Evolutionary conservation across 441 rosid genomes (phyloP).

Genomic region (Aleurites moluccanus): DNA sequence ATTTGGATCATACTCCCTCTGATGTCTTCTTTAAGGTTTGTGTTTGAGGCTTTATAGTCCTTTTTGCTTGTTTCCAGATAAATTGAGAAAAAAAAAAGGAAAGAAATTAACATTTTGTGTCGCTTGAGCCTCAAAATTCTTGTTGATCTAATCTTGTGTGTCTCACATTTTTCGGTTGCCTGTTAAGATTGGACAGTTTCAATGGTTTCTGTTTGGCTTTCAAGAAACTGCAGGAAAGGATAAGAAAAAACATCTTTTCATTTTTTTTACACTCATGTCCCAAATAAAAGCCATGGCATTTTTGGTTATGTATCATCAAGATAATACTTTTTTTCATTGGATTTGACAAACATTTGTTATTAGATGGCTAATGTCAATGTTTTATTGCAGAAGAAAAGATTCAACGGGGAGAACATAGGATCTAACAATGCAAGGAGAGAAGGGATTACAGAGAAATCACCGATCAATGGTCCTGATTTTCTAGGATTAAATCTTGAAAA

Average conservation of each 20-base stretch:
- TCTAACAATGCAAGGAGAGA: slow-evolving; percentile 31
- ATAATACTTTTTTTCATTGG: neutral
- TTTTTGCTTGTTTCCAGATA: slow-evolving; percentile 5
- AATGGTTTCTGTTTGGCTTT: slow-evolving; percentile 23
- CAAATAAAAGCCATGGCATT: too few relatives aligned
- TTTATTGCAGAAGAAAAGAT: slow-evolving; percentile 37
- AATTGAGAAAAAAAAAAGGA: neutral
- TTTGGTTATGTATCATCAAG: too few relatives aligned
- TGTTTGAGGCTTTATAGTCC: slow-evolving; percentile 13
- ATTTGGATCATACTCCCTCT: slow-evolving; percentile 19
- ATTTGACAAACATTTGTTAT: neutral
- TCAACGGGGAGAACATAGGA: slow-evolving; percentile 28
- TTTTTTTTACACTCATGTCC: neutral
- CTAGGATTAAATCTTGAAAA: slow-evolving; percentile 30
- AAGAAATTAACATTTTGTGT: neutral
- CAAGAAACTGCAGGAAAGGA: slow-evolving; percentile 27
- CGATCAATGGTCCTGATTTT: slow-evolving; percentile 20
- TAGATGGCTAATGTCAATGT: neutral
- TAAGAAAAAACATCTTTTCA: neutral
- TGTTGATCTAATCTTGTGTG: neutral
- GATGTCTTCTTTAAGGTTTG: slow-evolving; percentile 61
- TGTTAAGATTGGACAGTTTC: neutral
- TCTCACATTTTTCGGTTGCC: neutral
- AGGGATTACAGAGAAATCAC: slow-evolving; percentile 15
- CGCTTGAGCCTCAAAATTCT: neutral